Conservation (phyloP, 2,329 filamentous ascomycete genomes). For the Ophiostoma sp. region DNA sequence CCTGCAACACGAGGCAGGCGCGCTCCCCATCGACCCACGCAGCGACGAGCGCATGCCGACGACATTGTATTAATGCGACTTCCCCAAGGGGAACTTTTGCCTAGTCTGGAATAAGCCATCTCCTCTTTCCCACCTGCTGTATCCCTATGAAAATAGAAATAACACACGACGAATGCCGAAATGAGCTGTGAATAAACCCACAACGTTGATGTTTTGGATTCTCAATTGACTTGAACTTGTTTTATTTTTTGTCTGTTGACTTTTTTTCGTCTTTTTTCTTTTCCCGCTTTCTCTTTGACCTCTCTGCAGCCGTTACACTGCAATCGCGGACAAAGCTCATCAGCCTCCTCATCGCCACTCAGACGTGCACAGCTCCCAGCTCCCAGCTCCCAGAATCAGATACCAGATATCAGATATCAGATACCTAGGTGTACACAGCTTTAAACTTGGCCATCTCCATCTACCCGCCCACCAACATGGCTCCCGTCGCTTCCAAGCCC, state of each 20-base stretch:
- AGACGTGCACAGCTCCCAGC: no score
- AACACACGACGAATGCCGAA: conserved; percentile 4
- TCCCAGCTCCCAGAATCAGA: not conserved
- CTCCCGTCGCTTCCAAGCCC: conserved; percentile 26
- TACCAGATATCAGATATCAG: not conserved
- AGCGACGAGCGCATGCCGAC: not conserved
- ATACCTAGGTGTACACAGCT: no score
- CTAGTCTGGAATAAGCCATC: conserved; percentile 11
- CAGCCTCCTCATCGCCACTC: no score
- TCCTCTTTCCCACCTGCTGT: not conserved
- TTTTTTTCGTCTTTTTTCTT: not conserved
- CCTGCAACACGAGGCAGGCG: conserved; percentile 1
- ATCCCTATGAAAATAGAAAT: conserved; percentile 10
- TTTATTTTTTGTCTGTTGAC: not conserved
- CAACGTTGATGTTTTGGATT: not conserved
- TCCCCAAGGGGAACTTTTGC: conserved; percentile 17
- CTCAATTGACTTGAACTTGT: not conserved
- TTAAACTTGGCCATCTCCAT: not conserved
- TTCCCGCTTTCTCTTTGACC: no score
- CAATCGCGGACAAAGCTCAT: not conserved
- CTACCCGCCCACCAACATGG: conserved; percentile 20
- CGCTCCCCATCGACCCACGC: conserved; percentile 4
- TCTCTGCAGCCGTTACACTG: not conserved
- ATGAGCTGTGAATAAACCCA: not conserved
- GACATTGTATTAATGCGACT: not conserved